These are phyloP conservation scores for Spizellomyces punctatus DNA, from an alignment of 192 early-diverging fungal species.

Conservation along the genomic window DNA sequence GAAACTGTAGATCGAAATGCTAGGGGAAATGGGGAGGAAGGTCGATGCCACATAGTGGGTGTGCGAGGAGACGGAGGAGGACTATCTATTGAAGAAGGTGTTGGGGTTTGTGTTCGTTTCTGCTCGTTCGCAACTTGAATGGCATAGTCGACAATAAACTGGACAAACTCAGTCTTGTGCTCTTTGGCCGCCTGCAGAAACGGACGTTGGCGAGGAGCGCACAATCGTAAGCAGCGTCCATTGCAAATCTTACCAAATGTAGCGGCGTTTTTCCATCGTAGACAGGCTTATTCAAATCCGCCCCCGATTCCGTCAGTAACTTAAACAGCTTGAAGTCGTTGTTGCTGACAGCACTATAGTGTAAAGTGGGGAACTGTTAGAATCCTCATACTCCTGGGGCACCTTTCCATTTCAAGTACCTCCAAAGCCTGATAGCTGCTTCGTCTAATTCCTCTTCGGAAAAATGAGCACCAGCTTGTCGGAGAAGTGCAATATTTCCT, in stretches of 20 bases:
- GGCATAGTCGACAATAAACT: conserved; percentile 23
- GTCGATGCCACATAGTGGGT: conserved; percentile 8
- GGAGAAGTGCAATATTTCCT: conserved; percentile 69
- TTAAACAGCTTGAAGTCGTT: conserved; percentile 55
- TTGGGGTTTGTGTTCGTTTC: background rate
- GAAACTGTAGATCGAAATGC: background rate
- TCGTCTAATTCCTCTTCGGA: conserved; percentile 78
- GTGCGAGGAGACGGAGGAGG: background rate
- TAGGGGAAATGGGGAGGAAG: conserved; percentile 4
- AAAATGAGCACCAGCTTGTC: conserved; percentile 87
- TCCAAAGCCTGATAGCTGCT: conserved; percentile 49
- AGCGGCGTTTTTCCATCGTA: conserved; percentile 70
- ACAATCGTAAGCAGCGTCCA: background rate
- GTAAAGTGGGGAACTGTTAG: too few relatives aligned
- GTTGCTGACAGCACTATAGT: conserved; percentile 40
- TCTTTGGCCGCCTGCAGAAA: conserved; percentile 8
- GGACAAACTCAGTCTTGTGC: conserved; percentile 3
- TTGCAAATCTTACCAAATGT: conserved; percentile 54
- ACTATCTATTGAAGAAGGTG: background rate
- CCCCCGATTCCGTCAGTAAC: conserved; percentile 63
- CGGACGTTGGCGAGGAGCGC: background rate
- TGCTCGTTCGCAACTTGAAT: conserved; percentile 7
- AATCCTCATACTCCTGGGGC: background rate
- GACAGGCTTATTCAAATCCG: conserved; percentile 63
- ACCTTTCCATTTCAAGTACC: background rate